Evolutionary conservation across 306 rosid genomes (phyloP), one percentile per base, ranked within the genome.

Genomic region (Prunus padus): DNA sequence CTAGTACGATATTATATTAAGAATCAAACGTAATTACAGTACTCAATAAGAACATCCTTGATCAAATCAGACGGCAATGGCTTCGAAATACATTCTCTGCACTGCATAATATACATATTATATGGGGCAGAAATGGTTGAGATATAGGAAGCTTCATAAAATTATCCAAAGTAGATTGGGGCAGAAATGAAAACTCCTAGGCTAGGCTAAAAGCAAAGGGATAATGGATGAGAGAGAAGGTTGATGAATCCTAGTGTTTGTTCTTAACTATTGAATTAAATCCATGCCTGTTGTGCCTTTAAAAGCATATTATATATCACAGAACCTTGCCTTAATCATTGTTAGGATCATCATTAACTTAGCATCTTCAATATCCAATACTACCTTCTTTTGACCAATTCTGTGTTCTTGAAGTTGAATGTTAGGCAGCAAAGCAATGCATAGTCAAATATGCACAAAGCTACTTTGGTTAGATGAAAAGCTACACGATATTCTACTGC

Each of bases 151-250:
- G 65, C 67, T 57, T 56, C 40, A 57, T 42, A 44, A 61, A 42
- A 72, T 42, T 56, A 19, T 44, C 5, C 44, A 13, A 30, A 42
- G 20, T 31, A 74, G 71, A 59, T 63, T 60, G 49, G 84, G 88
- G 78, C 81, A 84, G 52, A 83, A 80, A 57, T 15, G 44, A 67
- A 46, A 75, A 69, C 61, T 71, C 74, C 60, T 42, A 71, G 10
- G 40, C 66, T 59, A 51, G 65, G 47, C 77, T 69, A 80, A 79
- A 88, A 64, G 77, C 49, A 74, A 51, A 59, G 75, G 22, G 25
- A 57, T 11, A 78, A 84, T 80, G 57, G 86, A 78, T 52, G 83
- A 76, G 73, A 74, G 77, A 51, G 86, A 84, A 68, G 67, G 14
- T 13, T 33, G n/a, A 26, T 5, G 4, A 26, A 26, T 44, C 71